Conservation (phyloP, 306 rosid genomes). For the Cucumis melo region DNA sequence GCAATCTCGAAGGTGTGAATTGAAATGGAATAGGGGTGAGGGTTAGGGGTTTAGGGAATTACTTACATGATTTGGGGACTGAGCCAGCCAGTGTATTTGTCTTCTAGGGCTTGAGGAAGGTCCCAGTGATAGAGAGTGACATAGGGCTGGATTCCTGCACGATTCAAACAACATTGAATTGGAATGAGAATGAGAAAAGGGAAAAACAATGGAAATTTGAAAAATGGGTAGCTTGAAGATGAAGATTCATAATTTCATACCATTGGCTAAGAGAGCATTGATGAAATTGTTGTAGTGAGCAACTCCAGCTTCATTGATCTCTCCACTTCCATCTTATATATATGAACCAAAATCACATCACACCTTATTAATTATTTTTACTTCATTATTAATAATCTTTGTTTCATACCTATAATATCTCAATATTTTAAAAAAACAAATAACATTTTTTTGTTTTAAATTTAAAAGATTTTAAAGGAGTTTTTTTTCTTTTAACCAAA, state of each 20-base stretch:
- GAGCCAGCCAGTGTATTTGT: conserved; percentile 86
- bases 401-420: no score
- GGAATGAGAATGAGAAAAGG: neutral
- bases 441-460: no score
- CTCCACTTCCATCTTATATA: conserved; percentile 52
- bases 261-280: conserved; percentile 61
- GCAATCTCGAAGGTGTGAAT: conserved; percentile 6
- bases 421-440: no score
- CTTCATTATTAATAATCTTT: no score
- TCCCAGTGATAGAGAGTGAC: conserved; percentile 96
- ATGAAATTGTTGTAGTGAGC: conserved; percentile 80
- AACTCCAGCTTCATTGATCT: conserved; percentile 65
- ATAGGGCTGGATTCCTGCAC: conserved; percentile 66
- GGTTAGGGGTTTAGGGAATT: conserved; percentile 12
- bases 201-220: neutral
- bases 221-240: neutral
- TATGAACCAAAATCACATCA: neutral
- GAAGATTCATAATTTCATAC: conserved; percentile 14
- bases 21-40: neutral
- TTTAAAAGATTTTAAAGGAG: no score
- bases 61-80: conserved; percentile 54
- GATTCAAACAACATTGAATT: neutral
- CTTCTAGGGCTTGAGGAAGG: conserved; percentile 78
- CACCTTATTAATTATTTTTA: neutral
- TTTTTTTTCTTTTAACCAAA: no score